Conservation (phyloP, 345 rosid species). For the Brassica incana region DNA sequence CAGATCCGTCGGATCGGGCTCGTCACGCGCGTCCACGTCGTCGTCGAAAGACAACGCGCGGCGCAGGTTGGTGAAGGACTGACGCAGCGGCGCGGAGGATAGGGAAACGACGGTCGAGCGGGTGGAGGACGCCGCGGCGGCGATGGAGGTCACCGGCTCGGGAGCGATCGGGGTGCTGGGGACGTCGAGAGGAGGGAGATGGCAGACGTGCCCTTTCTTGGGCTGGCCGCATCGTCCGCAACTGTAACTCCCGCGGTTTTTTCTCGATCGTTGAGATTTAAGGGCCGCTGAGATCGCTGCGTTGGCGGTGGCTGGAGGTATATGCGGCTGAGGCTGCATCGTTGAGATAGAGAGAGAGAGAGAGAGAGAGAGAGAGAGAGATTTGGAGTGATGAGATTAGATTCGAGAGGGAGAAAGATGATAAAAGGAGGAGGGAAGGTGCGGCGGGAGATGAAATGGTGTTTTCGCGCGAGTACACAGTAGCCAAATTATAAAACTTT, state of each 20-base stretch:
- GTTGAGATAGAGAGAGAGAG: not conserved
- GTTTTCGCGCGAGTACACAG: conserved; percentile 65
- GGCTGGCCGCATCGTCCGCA: conserved; percentile 98
- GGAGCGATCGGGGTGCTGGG: conserved; percentile 36
- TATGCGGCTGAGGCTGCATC: conserved; percentile 55
- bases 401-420: conserved; percentile 3
- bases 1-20: conserved; percentile 38
- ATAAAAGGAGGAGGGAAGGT: conserved; percentile 36
- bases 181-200: conserved; percentile 23
- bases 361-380: not conserved
- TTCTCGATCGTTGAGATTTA: conserved; percentile 52
- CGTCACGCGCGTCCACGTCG: conserved; percentile 58
- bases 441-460: conserved; percentile 64
- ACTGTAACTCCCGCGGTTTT: conserved; percentile 85
- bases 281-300: conserved; percentile 48
- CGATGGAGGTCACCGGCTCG: conserved; percentile 32
- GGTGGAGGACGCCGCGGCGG: conserved; percentile 46
- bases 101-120: conserved; percentile 39
- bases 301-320: conserved; percentile 53
- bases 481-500: not conserved
- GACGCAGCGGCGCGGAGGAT: conserved; percentile 47
- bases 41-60: conserved; percentile 90
- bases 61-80: conserved; percentile 62
- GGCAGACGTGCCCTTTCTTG: conserved; percentile 86
- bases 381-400: conserved; percentile 28